Evolutionary conservation across 768 basidiomycete genomes (phyloP), one percentile per base, ranked within the genome.

Genomic region (Leccinum rimulosum): DNA sequence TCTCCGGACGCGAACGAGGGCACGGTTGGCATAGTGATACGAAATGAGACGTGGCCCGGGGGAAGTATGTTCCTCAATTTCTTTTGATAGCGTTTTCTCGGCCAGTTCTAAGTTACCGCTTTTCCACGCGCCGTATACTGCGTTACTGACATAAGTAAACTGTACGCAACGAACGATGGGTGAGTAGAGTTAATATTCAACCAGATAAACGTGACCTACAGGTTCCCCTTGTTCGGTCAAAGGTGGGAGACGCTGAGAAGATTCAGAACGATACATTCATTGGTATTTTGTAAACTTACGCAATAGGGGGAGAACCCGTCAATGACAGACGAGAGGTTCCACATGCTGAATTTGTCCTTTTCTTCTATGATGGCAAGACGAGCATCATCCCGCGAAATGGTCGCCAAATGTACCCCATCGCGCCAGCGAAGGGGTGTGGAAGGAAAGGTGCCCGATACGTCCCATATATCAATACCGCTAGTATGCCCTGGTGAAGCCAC

Each of bases 391-490:
- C 22, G 49, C 4, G 65, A 65, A 8, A 61, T 31, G 28, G 30
- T 28, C 22, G 51, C 51, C 0, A 28, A 50, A 27, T 9, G 10
- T 3, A 36, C 57, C 4, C 25, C 51, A 8, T 50, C 22, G n/a
- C 14, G 35, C 14, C 55, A 64, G 25, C 48, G 52, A 10, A 66
- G 45, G 14, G 38, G 57, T 51, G 52, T 12, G 5, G 27, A 22
- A 14, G 50, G 4, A 36, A 50, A 28, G 27, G n/a, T 49, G 17
- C 35, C 19, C 30, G 52, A 27, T 54, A 55, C 55, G 47, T 59
- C 58, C 62, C 65, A 66, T n/a, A 66, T 51, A 28, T 65, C 59
- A 30, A 66, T 50, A 6, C n/a, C 11, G 1, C 4, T 30, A 9
- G 7, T 2, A 30, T 30, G 19, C 40, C 55, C 22, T 12, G 33